phyloP scores from a whole-genome alignment of 257 asterid species.

The Ballota nigra region DNA sequence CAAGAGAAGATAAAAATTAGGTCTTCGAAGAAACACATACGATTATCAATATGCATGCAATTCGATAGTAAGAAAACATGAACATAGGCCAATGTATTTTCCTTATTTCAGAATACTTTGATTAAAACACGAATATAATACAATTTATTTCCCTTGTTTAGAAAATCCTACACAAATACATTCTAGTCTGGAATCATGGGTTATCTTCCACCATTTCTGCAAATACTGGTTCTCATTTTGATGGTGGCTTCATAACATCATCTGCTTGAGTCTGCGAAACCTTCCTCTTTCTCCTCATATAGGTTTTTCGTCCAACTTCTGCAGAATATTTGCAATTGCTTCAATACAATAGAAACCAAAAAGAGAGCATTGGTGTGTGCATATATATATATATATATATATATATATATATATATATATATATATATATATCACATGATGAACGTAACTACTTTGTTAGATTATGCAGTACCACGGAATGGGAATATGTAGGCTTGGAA shows the following conservation, averaged over 20 bases:
- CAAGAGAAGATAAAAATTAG: constrained; percentile 29
- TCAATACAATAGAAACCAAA: background rate
- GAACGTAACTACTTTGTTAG: too few species aligned
- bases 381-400: too few species aligned
- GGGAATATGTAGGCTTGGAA: background rate
- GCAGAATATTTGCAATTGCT: background rate
- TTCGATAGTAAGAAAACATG: background rate
- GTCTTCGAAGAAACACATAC: background rate
- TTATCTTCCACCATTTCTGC: background rate
- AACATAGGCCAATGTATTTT: background rate
- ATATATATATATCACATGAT: background rate
- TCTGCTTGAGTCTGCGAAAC: background rate
- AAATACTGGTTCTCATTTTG: background rate
- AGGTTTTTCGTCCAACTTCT: background rate
- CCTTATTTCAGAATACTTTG: background rate
- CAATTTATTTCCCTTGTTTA: background rate
- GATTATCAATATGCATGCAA: background rate
- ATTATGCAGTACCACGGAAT: too few species aligned
- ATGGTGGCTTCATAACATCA: background rate
- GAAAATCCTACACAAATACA: background rate
- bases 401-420: too few species aligned
- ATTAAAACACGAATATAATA: background rate
- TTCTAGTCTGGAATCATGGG: background rate
- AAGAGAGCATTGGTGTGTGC: background rate
- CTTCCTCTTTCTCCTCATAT: background rate